phyloP scores from a whole-genome alignment of 2,329 filamentous ascomycete genomes.

The Domatiomyces globalis region DNA sequence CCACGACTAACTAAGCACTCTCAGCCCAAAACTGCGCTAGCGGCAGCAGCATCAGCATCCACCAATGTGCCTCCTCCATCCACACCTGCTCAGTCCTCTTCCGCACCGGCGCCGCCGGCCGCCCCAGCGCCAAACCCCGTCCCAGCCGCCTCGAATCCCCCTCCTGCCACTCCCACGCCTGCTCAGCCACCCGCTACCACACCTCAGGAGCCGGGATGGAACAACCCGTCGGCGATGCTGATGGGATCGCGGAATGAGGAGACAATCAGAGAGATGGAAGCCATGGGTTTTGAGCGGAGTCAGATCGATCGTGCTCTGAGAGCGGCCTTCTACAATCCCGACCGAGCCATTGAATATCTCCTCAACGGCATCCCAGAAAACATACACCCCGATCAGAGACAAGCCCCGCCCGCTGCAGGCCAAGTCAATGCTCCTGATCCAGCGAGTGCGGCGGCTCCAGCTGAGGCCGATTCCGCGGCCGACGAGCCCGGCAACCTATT shows the following conservation, averaged over 20 bases:
- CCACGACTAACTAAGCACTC: constrained; percentile 2
- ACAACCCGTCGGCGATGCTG: constrained; percentile 67
- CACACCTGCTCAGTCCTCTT: constrained; percentile 31
- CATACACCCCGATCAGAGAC: constrained; percentile 55
- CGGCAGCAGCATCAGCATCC: constrained; percentile 22
- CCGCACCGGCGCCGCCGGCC: constrained; percentile 31
- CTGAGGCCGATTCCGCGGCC: constrained; percentile 31
- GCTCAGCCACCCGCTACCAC: constrained; percentile 34
- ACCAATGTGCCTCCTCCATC: constrained; percentile 39
- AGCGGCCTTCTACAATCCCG: constrained; percentile 91
- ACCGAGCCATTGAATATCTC: constrained; percentile 93
- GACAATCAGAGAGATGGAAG: constrained; percentile 84
- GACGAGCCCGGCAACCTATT: constrained; percentile 74
- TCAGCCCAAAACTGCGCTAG: constrained; percentile 56
- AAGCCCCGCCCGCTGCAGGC: constrained; percentile 23
- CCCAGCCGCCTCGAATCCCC: constrained; percentile 41
- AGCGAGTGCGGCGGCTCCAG: constrained; percentile 22
- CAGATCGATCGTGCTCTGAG: constrained; percentile 91
- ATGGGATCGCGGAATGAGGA: constrained; percentile 70
- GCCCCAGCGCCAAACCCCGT: constrained; percentile 42
- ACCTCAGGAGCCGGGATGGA: constrained; percentile 37
- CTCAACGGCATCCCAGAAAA: constrained; percentile 83
- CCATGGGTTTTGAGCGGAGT: constrained; percentile 82
- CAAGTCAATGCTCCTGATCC: constrained; percentile 25
- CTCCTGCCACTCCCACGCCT: constrained; percentile 33